Evolutionary conservation across 495 filamentous ascomycete genomes (phyloP), one percentile per base, ranked within the genome.

Genomic region (Parachaetomium inaequale): DNA sequence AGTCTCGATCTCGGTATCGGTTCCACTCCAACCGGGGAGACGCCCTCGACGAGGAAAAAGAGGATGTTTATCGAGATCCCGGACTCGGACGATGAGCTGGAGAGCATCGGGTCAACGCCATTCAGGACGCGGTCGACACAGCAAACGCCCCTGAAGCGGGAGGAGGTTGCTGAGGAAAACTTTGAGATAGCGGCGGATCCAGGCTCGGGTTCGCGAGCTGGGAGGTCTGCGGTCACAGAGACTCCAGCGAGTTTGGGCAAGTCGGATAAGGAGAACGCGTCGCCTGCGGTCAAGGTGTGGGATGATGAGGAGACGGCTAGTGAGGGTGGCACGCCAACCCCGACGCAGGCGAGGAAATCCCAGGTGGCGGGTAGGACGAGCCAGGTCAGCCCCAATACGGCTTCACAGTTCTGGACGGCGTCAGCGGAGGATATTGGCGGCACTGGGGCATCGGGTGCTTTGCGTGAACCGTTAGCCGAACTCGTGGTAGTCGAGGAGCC

Each of bases 81-180:
- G 6, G 77, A 79, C 57, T 75, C 75, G 5, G 75, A 79, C 31
- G 75, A 77, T 36, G 78, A 80, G 11, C 34, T 69, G 19, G 66
- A 61, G 6, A 67, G 64, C 40, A 21, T 71, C 31, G 63, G 56
- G 10, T 66, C 73, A 0, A 67, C 72, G 6, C 70, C 73, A 0
- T 32, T 57, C 43, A 67, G 59, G 21, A 25, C 63, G 7, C 46
- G 23, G 3, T 54, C 42, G 19, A 38, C 43, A 15, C 38, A 36
- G 11, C 54, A 49, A 34, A 65, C 52, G 14, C 55, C 59, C 3
- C 58, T 57, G 17, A 42, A 52, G n/a, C 32, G 53, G 15, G 58
- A 56, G 10, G 28, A 56, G 10, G 28, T 29, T 12, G 25, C 6
- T 0, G 28, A 0, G 17, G 46, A 36, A 3, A 26, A 40, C 2